Evolutionary conservation across 305 asterid species (phyloP).

Genomic region (Lippia alba): DNA sequence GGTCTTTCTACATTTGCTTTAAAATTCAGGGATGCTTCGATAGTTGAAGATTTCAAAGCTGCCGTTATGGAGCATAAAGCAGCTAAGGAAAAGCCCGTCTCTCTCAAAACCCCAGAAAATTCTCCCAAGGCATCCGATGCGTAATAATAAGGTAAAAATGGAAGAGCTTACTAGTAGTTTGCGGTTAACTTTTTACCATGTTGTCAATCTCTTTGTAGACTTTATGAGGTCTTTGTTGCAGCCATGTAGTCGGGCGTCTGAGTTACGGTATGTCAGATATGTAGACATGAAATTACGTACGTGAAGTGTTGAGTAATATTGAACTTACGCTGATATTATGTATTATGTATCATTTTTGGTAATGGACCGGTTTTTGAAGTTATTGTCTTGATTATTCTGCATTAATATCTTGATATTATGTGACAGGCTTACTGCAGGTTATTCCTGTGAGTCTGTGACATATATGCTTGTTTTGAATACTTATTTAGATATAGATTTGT

Average conservation of each 20-base stretch:
- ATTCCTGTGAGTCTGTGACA: no score
- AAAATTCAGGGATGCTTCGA: conserved; percentile 78
- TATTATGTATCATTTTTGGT: neutral
- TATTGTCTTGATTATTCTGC: no score
- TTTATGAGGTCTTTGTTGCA: conserved; percentile 25
- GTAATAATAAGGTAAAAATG: conserved; percentile 29
- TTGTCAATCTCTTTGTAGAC: conserved; percentile 36
- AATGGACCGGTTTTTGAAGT: neutral
- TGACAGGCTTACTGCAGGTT: no score
- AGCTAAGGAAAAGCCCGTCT: conserved; percentile 23
- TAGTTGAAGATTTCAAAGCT: conserved; percentile 67
- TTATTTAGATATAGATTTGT: no score
- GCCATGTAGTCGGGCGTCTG: conserved; percentile 28
- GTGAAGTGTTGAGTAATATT: conserved; percentile 5
- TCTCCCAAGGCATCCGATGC: conserved; percentile 73
- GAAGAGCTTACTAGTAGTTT: conserved; percentile 14
- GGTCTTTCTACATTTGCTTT: conserved; percentile 83
- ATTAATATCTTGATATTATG: no score
- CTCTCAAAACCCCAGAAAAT: conserved; percentile 76
- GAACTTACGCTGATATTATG: neutral
- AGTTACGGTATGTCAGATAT: conserved; percentile 25
- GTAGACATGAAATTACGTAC: conserved; percentile 32
- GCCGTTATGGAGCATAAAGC: conserved; percentile 64
- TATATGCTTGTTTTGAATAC: no score
- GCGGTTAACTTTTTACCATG: conserved; percentile 14